Conservation (phyloP, 225 moss, liverwort and hornwort species). For the Climacium dendroides region DNA sequence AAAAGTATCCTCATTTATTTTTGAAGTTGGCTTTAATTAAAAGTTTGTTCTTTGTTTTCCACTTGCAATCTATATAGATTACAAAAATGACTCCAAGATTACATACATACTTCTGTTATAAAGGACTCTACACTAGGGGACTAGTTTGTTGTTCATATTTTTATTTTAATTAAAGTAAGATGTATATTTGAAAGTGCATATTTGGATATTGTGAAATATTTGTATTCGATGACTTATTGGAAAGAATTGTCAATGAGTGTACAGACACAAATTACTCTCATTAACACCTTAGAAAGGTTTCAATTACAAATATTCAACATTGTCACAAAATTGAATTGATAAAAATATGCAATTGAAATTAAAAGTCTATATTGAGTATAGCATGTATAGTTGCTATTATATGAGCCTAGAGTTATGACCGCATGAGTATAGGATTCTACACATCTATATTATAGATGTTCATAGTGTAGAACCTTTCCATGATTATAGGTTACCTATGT, state of each 20-base stretch:
- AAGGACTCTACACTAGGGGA: background rate
- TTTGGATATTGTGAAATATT: background rate
- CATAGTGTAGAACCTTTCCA: too few relatives aligned
- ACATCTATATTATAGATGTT: too few relatives aligned
- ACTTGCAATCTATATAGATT: background rate
- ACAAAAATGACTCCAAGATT: too few relatives aligned
- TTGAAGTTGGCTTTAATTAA: too few relatives aligned
- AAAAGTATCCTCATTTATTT: background rate
- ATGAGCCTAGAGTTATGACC: too few relatives aligned
- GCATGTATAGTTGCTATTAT: too few relatives aligned
- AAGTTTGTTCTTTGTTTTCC: fast-evolving
- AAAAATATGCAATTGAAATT: background rate
- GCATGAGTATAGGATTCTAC: too few relatives aligned
- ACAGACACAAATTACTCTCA: background rate
- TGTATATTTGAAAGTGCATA: too few relatives aligned
- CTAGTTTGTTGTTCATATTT: fast-evolving
- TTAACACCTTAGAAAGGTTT: fast-evolving
- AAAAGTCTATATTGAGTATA: background rate
- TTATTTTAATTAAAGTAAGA: background rate
- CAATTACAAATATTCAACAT: background rate
- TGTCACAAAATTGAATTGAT: background rate
- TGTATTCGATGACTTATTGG: background rate
- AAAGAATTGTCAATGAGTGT: fast-evolving
- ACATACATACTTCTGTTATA: too few relatives aligned
- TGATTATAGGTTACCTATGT: too few relatives aligned